phyloP scores from a whole-genome alignment of 1,139 yeast species.

The Candida labiduridarum region DNA sequence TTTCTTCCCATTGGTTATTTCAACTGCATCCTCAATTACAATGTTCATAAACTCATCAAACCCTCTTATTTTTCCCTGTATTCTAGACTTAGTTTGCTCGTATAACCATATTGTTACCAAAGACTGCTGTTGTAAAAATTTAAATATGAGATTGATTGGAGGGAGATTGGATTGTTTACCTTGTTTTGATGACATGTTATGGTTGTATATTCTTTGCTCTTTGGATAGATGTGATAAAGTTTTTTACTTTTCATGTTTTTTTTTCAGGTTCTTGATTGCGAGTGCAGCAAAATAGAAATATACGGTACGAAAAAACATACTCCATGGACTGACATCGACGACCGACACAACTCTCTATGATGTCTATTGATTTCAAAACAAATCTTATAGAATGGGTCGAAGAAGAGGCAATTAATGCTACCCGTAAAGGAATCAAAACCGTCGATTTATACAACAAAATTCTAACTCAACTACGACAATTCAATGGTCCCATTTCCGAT shows the following conservation, averaged over 20 bases:
- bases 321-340: not conserved
- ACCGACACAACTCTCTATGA: not conserved
- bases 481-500: conserved; percentile 45
- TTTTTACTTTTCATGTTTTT: not conserved
- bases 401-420: conserved; percentile 47
- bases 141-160: conserved; percentile 89
- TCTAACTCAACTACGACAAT: conserved; percentile 43
- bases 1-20: conserved; percentile 52
- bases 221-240: not conserved
- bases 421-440: conserved; percentile 41
- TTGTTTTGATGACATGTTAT: conserved; percentile 22
- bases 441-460: conserved; percentile 53
- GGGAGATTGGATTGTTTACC: conserved; percentile 60
- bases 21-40: conserved; percentile 88
- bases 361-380: conserved; percentile 12
- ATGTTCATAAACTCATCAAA: conserved; percentile 98
- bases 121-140: conserved; percentile 80
- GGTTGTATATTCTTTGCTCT: not conserved
- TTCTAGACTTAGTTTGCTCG: conserved; percentile 77
- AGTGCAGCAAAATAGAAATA: not conserved
- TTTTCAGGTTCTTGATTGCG: not conserved
- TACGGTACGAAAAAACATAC: not conserved
- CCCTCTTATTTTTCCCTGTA: conserved; percentile 86
- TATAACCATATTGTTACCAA: conserved; percentile 84
- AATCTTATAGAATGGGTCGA: conserved; percentile 48